A percentile compares a stretch with the other conserved stretches of the same genome.
These are phyloP conservation scores for Debaryomyces maramus DNA, from an alignment of 805 yeast species.

Conservation along the genomic window DNA sequence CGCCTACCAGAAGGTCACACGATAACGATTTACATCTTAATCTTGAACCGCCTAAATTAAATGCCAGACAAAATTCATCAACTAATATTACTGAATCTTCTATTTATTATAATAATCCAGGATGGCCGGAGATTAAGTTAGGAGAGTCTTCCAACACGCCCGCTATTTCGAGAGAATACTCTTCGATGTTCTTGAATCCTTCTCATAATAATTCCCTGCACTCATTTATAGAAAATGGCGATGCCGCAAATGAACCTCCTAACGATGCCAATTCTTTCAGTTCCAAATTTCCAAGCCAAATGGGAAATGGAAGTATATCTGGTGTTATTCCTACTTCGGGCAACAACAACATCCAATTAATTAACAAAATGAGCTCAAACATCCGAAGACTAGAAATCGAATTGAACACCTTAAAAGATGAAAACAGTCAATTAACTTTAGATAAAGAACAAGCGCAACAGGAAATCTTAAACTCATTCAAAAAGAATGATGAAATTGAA, in stretches of 20 bases:
- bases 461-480: slow-evolving; percentile 54
- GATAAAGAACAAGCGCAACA: slow-evolving; percentile 69
- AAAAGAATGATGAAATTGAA: slow-evolving; percentile 26
- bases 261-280: slow-evolving; percentile 10
- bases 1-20: slow-evolving; percentile 1
- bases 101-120: not conserved
- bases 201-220: slow-evolving; percentile 15
- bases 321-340: slow-evolving; percentile 7
- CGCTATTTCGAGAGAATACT: slow-evolving; percentile 11
- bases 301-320: slow-evolving; percentile 5
- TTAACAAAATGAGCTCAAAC: slow-evolving; percentile 72
- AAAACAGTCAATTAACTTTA: slow-evolving; percentile 48
- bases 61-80: not conserved
- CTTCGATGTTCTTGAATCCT: slow-evolving; percentile 9
- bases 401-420: slow-evolving; percentile 61
- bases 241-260: slow-evolving; percentile 3
- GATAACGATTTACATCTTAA: slow-evolving; percentile 14
- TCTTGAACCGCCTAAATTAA: slow-evolving; percentile 13
- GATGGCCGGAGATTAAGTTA: slow-evolving; percentile 27
- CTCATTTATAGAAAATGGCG: slow-evolving; percentile 16
- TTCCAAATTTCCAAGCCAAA: slow-evolving; percentile 5
- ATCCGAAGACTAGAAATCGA: slow-evolving; percentile 82
- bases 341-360: slow-evolving; percentile 52
- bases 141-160: slow-evolving; percentile 55
- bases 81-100: not conserved